Percentiles rank a stretch among this genome's conserved stretches.
These are phyloP conservation scores for Aspergillus ochraceoroseus DNA, from an alignment of 2,329 filamentous ascomycete species.

Conservation along the genomic window DNA sequence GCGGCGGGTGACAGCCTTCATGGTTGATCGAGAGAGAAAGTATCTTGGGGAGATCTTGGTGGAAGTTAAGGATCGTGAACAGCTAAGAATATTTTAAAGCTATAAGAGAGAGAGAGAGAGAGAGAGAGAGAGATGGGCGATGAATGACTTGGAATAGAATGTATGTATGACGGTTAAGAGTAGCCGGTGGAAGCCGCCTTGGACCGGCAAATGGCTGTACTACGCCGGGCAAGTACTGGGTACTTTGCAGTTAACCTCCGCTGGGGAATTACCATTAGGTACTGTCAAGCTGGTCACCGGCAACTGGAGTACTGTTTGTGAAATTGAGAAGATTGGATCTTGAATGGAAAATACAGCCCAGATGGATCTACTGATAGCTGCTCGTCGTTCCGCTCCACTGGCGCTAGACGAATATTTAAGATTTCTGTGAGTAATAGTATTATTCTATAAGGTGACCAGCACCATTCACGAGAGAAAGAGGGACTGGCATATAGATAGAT, in stretches of 20 bases:
- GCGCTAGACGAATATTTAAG: no score
- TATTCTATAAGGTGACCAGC: no score
- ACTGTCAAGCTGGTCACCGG: background rate
- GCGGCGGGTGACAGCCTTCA: slow-evolving; percentile 27
- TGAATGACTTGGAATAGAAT: no score
- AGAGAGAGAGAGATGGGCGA: background rate
- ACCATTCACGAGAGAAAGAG: no score
- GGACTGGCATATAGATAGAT: no score
- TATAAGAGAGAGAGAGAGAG: background rate
- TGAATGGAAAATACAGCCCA: no score
- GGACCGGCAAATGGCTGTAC: slow-evolving; percentile 7
- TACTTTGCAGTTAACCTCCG: background rate
- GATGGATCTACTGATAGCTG: no score
- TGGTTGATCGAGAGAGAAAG: slow-evolving; percentile 18
- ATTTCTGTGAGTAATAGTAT: no score
- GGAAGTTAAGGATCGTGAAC: slow-evolving; percentile 5
- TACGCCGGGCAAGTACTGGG: background rate
- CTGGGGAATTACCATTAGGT: slow-evolving; percentile 4
- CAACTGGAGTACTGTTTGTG: no score
- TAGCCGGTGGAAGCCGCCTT: slow-evolving; percentile 10
- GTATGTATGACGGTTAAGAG: background rate
- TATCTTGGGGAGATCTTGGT: background rate
- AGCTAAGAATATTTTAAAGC: slow-evolving; percentile 1
- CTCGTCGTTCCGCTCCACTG: background rate
- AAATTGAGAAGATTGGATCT: no score